Evolutionary conservation across 441 rosid species (phyloP).

Genomic region (Erodium texanum): DNA sequence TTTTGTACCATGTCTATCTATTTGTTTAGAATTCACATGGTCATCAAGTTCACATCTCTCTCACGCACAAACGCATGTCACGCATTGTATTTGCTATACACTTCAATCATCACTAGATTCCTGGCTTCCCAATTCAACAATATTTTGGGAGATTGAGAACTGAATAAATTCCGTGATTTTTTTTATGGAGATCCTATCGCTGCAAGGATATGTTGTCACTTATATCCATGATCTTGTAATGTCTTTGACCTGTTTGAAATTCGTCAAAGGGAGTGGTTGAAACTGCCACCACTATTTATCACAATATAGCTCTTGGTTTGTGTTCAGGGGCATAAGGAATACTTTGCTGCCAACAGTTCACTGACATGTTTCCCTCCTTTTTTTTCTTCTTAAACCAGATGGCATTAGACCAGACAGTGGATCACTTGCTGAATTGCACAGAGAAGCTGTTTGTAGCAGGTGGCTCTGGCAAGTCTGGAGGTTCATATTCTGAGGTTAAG

Average conservation of each 20-base stretch:
- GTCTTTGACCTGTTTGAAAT: conserved; percentile 6
- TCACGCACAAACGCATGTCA: background rate
- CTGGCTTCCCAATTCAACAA: background rate
- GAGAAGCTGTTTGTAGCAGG: conserved; percentile 44
- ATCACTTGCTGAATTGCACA: conserved; percentile 54
- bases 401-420: conserved; percentile 47
- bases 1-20: background rate
- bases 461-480: conserved; percentile 20
- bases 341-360: conserved; percentile 4
- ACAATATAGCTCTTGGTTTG: background rate
- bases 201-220: background rate
- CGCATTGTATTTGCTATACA: background rate
- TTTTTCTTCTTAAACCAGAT: conserved; percentile 26
- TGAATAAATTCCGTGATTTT: background rate
- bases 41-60: background rate
- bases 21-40: background rate
- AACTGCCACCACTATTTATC: conserved; percentile 2
- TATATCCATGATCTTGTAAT: background rate
- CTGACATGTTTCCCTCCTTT: background rate
- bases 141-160: background rate
- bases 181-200: background rate
- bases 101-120: background rate
- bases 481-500: conserved; percentile 16
- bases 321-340: background rate
- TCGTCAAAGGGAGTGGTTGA: conserved; percentile 6